phyloP scores from a whole-genome alignment of 352 stramenopile species.

The Globisporangium spinosum region DNA sequence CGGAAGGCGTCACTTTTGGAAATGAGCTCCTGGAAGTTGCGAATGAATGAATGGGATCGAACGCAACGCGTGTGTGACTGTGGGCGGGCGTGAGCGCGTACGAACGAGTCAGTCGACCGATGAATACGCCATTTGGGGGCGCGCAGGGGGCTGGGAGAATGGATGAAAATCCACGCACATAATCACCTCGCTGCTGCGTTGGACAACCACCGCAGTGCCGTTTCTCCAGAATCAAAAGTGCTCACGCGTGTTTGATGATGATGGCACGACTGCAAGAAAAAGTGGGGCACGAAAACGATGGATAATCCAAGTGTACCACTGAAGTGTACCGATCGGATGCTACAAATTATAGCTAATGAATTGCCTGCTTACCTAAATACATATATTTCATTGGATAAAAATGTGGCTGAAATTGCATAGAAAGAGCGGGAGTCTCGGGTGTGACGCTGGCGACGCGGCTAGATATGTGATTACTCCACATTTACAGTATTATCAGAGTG shows the following conservation, averaged over 20 bases:
- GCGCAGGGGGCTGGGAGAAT: background rate
- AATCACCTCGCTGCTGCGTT: background rate
- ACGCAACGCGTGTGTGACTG: background rate
- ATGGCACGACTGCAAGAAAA: slow-evolving; percentile 1
- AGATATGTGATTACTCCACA: background rate
- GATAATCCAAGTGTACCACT: background rate
- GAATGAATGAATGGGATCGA: background rate
- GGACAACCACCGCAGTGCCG: background rate
- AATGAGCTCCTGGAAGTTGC: slow-evolving; percentile 5
- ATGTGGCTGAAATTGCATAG: background rate
- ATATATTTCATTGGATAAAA: background rate
- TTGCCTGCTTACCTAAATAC: background rate
- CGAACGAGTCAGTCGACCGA: slow-evolving; percentile 2
- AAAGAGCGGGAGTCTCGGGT: background rate
- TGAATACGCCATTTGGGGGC: background rate
- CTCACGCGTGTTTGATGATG: background rate
- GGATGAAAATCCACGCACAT: background rate
- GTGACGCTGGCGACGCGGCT: background rate
- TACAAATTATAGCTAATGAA: background rate
- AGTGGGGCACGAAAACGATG: background rate
- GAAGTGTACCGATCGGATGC: background rate
- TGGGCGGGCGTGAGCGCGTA: background rate
- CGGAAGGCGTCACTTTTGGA: slow-evolving; percentile 2
- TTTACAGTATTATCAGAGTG: background rate
- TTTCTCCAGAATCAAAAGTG: background rate